Conservation (phyloP, 2,329 filamentous ascomycete genomes). For the Fusarium temperatum region DNA sequence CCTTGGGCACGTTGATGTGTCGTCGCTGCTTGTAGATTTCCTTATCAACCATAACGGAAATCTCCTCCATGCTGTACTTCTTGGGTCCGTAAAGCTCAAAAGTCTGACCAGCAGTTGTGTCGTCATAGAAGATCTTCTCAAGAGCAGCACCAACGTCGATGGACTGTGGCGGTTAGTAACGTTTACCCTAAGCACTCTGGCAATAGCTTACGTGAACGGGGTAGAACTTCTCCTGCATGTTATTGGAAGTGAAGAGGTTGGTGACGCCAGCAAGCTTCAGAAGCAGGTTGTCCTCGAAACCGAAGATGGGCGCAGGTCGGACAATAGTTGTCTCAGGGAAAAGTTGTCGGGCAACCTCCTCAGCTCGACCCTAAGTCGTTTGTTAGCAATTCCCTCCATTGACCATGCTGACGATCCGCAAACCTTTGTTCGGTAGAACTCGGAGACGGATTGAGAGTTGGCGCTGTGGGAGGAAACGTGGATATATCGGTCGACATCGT, state of each 20-base stretch:
- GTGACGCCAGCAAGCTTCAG: conserved; percentile 82
- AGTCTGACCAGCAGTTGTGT: conserved; percentile 88
- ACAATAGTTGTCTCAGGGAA: conserved; percentile 98
- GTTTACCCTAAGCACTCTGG: not conserved
- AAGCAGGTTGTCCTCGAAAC: conserved; percentile 92
- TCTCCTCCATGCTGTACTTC: conserved; percentile 88
- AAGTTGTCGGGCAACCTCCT: conserved; percentile 84
- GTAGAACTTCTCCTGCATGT: conserved; percentile 90
- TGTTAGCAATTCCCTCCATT: conserved; percentile 22
- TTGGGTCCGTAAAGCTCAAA: conserved; percentile 95
- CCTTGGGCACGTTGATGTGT: conserved; percentile 91
- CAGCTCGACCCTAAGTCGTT: conserved; percentile 72
- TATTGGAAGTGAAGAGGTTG: conserved; percentile 89
- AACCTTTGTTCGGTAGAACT: conserved; percentile 92
- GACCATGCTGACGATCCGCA: conserved; percentile 12
- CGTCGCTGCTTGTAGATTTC: conserved; percentile 91
- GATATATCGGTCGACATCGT: conserved; percentile 96
- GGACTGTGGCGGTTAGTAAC: conserved; percentile 59
- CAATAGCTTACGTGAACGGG: conserved; percentile 84
- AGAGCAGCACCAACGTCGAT: conserved; percentile 91
- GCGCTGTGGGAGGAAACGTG: conserved; percentile 97
- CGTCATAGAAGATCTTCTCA: conserved; percentile 89
- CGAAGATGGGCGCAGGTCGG: conserved; percentile 90
- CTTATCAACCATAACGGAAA: conserved; percentile 85
- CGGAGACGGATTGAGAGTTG: conserved; percentile 78